These are phyloP conservation scores for Pisolithus microcarpus DNA, from an alignment of 768 basidiomycete species.

Conservation along the genomic window DNA sequence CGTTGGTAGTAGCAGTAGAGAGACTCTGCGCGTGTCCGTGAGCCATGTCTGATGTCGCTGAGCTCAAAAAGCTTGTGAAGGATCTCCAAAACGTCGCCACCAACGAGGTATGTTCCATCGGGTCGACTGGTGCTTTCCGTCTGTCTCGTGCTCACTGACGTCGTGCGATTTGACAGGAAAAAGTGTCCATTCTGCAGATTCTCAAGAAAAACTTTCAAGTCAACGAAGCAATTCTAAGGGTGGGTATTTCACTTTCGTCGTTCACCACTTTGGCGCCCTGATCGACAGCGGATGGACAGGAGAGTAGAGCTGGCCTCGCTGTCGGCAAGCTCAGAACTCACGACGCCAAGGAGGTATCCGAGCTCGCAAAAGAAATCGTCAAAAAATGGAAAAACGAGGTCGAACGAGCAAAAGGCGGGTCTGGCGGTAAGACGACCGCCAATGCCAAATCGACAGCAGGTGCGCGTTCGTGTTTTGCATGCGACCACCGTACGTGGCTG, in stretches of 20 bases:
- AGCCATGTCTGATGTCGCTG: constrained; percentile 36
- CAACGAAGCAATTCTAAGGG: constrained; percentile 68
- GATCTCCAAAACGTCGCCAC: constrained; percentile 59
- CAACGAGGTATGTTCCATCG: constrained; percentile 44
- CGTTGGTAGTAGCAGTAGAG: constrained; percentile 10
- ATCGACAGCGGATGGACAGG: constrained; percentile 37
- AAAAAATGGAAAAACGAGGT: constrained; percentile 89
- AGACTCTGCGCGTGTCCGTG: constrained; percentile 9
- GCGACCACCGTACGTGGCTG: neutral
- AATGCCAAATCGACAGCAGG: constrained; percentile 28
- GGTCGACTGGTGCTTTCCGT: constrained; percentile 31
- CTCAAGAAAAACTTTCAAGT: constrained; percentile 64
- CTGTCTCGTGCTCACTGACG: constrained; percentile 20
- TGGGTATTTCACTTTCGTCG: constrained; percentile 33
- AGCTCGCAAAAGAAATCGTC: constrained; percentile 84
- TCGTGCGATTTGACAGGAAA: constrained; percentile 41
- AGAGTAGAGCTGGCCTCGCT: constrained; percentile 87
- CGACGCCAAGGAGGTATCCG: constrained; percentile 62
- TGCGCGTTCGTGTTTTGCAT: constrained; percentile 21
- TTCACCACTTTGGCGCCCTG: neutral
- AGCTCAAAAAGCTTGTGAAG: constrained; percentile 78
- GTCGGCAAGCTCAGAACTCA: constrained; percentile 84
- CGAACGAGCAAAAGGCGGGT: constrained; percentile 51
- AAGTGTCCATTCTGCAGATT: constrained; percentile 48
- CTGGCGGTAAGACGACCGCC: constrained; percentile 9